A percentile compares a stretch with the other conserved stretches of the same genome.
These are phyloP conservation scores for Colletotrichum shisoi DNA, from an alignment of 2,329 filamentous ascomycete species.

Conservation along the genomic window DNA sequence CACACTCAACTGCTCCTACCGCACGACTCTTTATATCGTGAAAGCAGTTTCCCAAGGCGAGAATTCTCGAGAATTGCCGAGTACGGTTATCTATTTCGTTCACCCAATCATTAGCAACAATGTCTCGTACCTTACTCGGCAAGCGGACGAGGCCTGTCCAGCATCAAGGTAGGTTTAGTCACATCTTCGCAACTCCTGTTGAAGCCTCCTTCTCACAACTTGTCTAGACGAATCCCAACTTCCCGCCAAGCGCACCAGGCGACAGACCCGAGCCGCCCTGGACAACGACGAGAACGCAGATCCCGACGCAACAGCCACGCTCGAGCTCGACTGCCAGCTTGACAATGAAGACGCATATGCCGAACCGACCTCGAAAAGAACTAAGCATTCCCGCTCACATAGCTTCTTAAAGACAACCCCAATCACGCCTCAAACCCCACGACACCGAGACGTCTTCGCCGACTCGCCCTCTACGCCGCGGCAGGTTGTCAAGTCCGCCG, in stretches of 20 bases:
- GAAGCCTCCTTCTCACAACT: constrained; percentile 18
- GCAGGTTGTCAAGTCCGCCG: constrained; percentile 80
- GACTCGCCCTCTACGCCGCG: constrained; percentile 79
- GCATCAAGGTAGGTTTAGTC: constrained; percentile 40
- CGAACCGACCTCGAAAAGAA: constrained; percentile 42
- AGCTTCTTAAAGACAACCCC: constrained; percentile 56
- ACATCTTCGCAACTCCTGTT: not conserved
- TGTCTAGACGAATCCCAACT: constrained; percentile 41
- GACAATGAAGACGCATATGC: constrained; percentile 48
- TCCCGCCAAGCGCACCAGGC: constrained; percentile 58
- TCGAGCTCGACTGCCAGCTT: constrained; percentile 56
- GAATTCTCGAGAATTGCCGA: constrained; percentile 9
- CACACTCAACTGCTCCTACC: constrained; percentile 14
- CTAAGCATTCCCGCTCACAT: constrained; percentile 45
- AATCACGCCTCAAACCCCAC: constrained; percentile 75
- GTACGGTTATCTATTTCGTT: constrained; percentile 19
- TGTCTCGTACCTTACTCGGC: constrained; percentile 42
- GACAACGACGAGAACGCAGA: constrained; percentile 75
- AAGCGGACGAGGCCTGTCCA: constrained; percentile 42
- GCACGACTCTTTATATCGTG: not conserved
- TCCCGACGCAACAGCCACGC: constrained; percentile 49
- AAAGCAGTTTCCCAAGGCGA: not conserved
- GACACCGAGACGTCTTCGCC: constrained; percentile 80
- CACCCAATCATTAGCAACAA: constrained; percentile 20
- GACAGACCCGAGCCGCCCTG: constrained; percentile 51